A percentile compares a stretch with the other conserved stretches of the same genome.
These are phyloP conservation scores for Ophiocytium majus DNA, from an alignment of 352 stramenopile species.

Conservation along the genomic window DNA sequence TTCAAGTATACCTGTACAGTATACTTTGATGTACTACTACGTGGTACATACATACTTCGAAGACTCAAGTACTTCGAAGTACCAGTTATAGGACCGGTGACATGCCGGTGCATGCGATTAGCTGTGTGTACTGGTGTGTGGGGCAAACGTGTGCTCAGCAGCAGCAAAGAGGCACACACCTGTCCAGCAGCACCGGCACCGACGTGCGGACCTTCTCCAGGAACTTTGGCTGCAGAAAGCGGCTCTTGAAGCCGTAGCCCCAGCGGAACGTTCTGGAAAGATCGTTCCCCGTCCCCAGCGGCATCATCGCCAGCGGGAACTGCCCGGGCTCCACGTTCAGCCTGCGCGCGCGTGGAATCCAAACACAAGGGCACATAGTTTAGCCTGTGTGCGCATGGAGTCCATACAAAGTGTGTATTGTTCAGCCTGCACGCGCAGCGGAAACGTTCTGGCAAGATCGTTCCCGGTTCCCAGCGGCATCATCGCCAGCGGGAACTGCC, in stretches of 20 bases:
- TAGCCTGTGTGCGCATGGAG: not conserved
- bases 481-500: constrained; percentile 44
- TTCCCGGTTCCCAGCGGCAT: constrained; percentile 54
- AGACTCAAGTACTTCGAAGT: too few species aligned
- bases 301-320: constrained; percentile 54
- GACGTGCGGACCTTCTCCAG: constrained; percentile 43
- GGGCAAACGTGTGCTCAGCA: too few species aligned
- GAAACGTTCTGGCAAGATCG: constrained; percentile 42
- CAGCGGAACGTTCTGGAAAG: constrained; percentile 39
- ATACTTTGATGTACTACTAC: too few species aligned
- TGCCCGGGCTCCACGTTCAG: not conserved
- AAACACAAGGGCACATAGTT: not conserved
- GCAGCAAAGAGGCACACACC: too few species aligned
- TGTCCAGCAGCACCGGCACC: constrained; percentile 32
- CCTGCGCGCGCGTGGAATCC: not conserved
- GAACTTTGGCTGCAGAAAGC: constrained; percentile 43
- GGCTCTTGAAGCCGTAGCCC: constrained; percentile 35
- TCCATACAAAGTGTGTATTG: too few species aligned
- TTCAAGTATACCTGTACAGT: too few species aligned
- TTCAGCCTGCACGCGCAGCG: too few species aligned
- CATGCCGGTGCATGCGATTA: too few species aligned
- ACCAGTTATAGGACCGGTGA: too few species aligned
- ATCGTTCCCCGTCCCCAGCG: constrained; percentile 52
- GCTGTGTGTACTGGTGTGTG: too few species aligned
- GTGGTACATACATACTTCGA: too few species aligned